Conservation (phyloP, 139 green algal genomes). For the Auxenochlorella pyrenoidosa region DNA sequence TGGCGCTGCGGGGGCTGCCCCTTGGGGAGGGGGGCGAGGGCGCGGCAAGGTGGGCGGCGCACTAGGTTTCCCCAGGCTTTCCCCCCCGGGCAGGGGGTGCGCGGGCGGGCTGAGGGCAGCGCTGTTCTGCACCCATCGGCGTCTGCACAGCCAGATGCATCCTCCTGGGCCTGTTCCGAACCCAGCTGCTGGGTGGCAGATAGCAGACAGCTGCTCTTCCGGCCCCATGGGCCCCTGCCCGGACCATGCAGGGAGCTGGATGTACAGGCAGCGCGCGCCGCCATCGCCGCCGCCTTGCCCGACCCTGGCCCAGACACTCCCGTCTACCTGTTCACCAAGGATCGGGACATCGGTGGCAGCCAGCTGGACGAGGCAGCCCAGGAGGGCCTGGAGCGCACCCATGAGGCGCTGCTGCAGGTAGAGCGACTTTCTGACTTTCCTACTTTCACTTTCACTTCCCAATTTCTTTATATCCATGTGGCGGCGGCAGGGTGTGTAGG, state of each 20-base stretch:
- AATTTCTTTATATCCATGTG: too few species aligned
- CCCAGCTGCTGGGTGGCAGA: too few species aligned
- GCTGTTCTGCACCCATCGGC: too few species aligned
- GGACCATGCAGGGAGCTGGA: background rate
- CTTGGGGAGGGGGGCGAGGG: background rate
- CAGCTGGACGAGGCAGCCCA: background rate
- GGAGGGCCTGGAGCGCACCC: background rate
- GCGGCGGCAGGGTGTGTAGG: too few species aligned
- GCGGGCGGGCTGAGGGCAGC: too few species aligned
- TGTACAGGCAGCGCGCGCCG: background rate
- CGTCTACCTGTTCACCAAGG: slow-evolving; percentile 6
- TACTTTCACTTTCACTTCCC: too few species aligned
- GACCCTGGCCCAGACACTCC: background rate
- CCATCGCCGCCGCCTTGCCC: background rate
- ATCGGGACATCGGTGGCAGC: background rate
- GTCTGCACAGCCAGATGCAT: too few species aligned
- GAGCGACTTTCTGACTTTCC: too few species aligned
- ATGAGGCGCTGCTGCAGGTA: background rate
- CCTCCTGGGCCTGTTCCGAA: background rate
- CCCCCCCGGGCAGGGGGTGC: too few species aligned
- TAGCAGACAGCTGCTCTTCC: too few species aligned
- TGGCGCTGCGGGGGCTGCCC: background rate
- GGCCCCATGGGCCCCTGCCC: background rate
- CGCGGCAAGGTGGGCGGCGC: background rate
- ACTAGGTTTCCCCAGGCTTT: too few species aligned